phyloP scores from a whole-genome alignment of 257 asterid species.

The Echium plantagineum region DNA sequence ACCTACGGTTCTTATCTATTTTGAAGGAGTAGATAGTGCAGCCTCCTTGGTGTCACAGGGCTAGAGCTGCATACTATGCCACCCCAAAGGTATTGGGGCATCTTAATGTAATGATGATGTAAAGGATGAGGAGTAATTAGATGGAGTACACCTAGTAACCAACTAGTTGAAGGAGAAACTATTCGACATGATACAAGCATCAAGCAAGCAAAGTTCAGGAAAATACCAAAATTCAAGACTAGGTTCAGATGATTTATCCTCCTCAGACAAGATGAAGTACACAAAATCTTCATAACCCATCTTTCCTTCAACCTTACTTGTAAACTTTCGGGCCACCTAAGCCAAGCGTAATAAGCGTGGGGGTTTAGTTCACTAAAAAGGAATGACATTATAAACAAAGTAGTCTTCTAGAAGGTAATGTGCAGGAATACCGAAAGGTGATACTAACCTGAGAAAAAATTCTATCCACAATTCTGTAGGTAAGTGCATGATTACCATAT shows the following conservation, averaged over 20 bases:
- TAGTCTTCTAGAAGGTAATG: conserved; percentile 13
- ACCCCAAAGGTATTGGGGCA: too few relatives aligned
- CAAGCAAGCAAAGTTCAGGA: neutral
- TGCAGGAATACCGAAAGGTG: conserved; percentile 15
- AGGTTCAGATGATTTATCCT: conserved; percentile 95
- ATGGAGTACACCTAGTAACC: neutral
- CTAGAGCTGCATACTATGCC: too few relatives aligned
- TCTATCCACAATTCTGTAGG: conserved; percentile 97
- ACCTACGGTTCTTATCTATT: too few relatives aligned
- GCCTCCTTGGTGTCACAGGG: too few relatives aligned
- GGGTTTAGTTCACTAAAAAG: conserved; percentile 7
- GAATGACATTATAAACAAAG: conserved; percentile 13
- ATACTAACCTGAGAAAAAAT: conserved; percentile 92
- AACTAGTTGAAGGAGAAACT: neutral
- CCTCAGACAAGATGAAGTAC: conserved; percentile 95
- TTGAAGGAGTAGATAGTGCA: too few relatives aligned
- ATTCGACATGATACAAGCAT: too few relatives aligned
- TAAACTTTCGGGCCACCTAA: conserved; percentile 94
- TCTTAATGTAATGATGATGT: too few relatives aligned
- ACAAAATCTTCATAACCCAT: conserved; percentile 99
- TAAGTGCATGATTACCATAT: conserved; percentile 98
- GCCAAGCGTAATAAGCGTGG: conserved; percentile 18
- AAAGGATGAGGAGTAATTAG: too few relatives aligned
- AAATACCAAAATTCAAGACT: conserved; percentile 91
- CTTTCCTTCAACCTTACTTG: conserved; percentile 97